A percentile compares a stretch with the other conserved stretches of the same genome.
Evolutionary conservation across 192 early-diverging fungal species (phyloP).

Genomic region (Phycomyces nitens): DNA sequence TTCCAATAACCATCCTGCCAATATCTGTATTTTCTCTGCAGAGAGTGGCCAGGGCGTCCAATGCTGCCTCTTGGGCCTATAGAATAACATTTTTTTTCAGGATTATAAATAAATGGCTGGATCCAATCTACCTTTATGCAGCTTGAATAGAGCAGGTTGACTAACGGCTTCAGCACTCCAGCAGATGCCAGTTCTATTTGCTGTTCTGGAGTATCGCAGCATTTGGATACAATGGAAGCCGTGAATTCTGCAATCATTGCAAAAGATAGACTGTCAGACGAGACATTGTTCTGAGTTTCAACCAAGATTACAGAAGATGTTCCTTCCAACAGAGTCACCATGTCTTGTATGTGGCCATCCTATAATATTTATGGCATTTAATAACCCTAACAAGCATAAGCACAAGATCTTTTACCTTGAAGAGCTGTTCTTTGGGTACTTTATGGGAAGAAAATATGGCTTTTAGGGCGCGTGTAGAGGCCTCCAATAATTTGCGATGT

Average conservation of each 20-base stretch:
- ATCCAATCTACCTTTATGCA: conserved; percentile 52
- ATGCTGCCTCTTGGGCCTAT: conserved; percentile 67
- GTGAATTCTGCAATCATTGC: conserved; percentile 61
- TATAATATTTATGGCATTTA: conserved; percentile 11
- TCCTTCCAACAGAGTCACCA: conserved; percentile 47
- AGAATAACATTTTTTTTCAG: not conserved
- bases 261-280: conserved; percentile 16
- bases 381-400: no score
- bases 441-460: conserved; percentile 58
- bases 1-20: conserved; percentile 47
- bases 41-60: conserved; percentile 71
- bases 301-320: conserved; percentile 12
- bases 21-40: conserved; percentile 58
- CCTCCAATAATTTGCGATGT: conserved; percentile 59
- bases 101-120: not conserved
- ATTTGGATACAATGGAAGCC: conserved; percentile 59
- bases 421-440: conserved; percentile 47
- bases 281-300: conserved; percentile 12
- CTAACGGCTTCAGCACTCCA: conserved; percentile 55
- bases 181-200: conserved; percentile 54
- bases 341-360: conserved; percentile 41
- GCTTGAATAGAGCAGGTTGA: conserved; percentile 50
- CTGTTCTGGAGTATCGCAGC: conserved; percentile 56
- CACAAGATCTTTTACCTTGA: conserved; percentile 45
- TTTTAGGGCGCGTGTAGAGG: conserved; percentile 62